Percentiles rank a stretch among this genome's conserved stretches.
Conservation (phyloP, 306 rosid genomes). For the Castanea sativa region DNA sequence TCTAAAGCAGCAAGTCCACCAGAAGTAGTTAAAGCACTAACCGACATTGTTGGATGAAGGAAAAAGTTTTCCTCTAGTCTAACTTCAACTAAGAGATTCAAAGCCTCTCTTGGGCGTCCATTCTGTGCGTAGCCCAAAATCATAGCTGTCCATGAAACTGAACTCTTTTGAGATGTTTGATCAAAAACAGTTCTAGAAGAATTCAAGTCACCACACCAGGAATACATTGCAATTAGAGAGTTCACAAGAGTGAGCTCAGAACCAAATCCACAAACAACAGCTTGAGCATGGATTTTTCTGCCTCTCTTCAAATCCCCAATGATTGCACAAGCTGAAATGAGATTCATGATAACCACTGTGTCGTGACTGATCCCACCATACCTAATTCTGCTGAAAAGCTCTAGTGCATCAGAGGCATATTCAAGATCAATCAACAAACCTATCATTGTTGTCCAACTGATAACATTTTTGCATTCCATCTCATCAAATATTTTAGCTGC, state of each 20-base stretch:
- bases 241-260: constrained; percentile 5
- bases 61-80: constrained; percentile 2
- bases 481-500: not conserved
- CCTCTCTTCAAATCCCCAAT: constrained; percentile 12
- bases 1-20: constrained; percentile 19
- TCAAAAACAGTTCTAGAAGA: constrained; percentile 8
- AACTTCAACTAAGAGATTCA: not conserved
- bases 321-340: constrained; percentile 11
- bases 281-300: constrained; percentile 13
- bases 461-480: constrained; percentile 6
- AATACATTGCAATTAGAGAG: constrained; percentile 10
- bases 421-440: constrained; percentile 1
- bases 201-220: constrained; percentile 1
- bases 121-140: constrained; percentile 8
- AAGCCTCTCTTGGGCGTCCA: constrained; percentile 5
- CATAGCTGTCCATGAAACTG: constrained; percentile 8
- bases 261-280: constrained; percentile 6
- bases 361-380: constrained; percentile 1
- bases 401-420: not conserved
- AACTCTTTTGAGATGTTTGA: constrained; percentile 10
- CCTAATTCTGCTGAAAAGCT: constrained; percentile 2
- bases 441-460: constrained; percentile 16
- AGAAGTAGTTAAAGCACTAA: constrained; percentile 4
- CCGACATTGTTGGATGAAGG: constrained; percentile 13
- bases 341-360: not conserved